phyloP scores from a whole-genome alignment of 306 rosid genomes.

The Rosa persica region DNA sequence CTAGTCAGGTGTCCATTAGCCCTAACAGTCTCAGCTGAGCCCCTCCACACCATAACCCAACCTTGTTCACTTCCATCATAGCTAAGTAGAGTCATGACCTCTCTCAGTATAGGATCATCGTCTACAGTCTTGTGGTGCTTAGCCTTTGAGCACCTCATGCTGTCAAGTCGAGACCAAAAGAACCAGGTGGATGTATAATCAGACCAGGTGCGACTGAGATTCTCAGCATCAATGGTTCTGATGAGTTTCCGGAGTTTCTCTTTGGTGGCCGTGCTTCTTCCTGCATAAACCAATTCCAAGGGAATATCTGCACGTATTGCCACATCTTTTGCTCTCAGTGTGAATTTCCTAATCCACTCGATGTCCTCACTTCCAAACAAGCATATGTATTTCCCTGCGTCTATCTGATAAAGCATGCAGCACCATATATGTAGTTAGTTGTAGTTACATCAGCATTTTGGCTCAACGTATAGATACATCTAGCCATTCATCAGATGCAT shows the following conservation, averaged over 20 bases:
- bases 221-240: conserved; percentile 21
- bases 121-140: conserved; percentile 48
- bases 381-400: conserved; percentile 50
- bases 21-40: conserved; percentile 50
- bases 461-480: background rate
- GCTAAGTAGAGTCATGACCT: conserved; percentile 72
- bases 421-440: background rate
- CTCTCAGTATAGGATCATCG: conserved; percentile 57
- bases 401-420: conserved; percentile 40
- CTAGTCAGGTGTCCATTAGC: conserved; percentile 64
- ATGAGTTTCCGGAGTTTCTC: conserved; percentile 49
- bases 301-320: conserved; percentile 42
- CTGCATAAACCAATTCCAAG: conserved; percentile 63
- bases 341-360: conserved; percentile 72
- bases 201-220: conserved; percentile 55
- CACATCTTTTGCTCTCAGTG: conserved; percentile 35
- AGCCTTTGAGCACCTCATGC: conserved; percentile 78
- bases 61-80: conserved; percentile 79
- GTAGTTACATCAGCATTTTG: background rate
- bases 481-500: background rate
- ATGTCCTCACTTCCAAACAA: conserved; percentile 76
- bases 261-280: conserved; percentile 55
- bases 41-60: conserved; percentile 67
- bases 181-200: conserved; percentile 59
- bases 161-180: conserved; percentile 82